Evolutionary conservation across 495 filamentous ascomycete genomes (phyloP).

Genomic region (Lasiosphaeria hispida): DNA sequence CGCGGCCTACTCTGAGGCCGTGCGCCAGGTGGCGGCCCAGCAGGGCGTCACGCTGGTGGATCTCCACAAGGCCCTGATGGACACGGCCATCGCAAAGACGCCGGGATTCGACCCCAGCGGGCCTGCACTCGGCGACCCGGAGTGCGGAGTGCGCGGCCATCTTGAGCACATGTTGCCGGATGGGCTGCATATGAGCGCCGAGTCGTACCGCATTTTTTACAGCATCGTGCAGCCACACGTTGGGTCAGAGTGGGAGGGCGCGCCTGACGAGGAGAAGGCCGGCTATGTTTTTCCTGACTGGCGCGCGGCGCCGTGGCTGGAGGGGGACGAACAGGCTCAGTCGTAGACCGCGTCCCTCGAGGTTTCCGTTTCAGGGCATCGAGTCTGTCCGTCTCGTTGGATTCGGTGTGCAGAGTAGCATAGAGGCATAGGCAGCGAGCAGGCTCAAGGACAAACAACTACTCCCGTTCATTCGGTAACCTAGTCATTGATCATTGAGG

Average conservation of each 20-base stretch:
- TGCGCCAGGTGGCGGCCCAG: constrained; percentile 60
- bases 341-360: too few species aligned
- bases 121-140: constrained; percentile 40
- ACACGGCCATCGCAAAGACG: constrained; percentile 45
- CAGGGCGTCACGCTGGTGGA: constrained; percentile 67
- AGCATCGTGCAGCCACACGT: constrained; percentile 43
- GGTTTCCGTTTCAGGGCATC: too few species aligned
- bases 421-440: too few species aligned
- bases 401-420: too few species aligned
- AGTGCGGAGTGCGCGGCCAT: constrained; percentile 40
- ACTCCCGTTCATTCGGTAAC: too few species aligned
- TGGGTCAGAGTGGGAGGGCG: constrained; percentile 36
- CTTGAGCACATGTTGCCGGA: constrained; percentile 50
- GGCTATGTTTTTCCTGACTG: constrained; percentile 45
- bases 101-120: constrained; percentile 40
- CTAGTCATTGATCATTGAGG: too few species aligned
- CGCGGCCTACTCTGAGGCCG: constrained; percentile 69
- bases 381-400: too few species aligned
- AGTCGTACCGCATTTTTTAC: constrained; percentile 49
- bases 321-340: constrained; percentile 19
- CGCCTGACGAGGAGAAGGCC: constrained; percentile 25
- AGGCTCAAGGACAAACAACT: too few species aligned
- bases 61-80: constrained; percentile 71
- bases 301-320: constrained; percentile 36
- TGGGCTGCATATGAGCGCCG: constrained; percentile 53